A percentile compares a stretch with the other conserved stretches of the same genome.
Conservation (phyloP, 768 basidiomycete genomes). For the Tephrocybe sp. region DNA sequence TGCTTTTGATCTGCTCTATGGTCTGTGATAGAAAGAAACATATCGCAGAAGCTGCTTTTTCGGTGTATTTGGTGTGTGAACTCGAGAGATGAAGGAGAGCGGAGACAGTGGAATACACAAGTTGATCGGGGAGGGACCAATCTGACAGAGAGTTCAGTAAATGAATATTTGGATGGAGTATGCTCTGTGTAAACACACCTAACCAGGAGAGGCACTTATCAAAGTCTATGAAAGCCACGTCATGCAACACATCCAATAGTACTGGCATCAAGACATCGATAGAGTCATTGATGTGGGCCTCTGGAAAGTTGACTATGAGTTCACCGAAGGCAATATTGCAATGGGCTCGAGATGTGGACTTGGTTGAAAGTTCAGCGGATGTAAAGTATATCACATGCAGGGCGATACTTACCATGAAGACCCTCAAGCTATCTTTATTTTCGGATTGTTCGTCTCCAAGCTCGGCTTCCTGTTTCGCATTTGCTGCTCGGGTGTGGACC, state of each 20-base stretch:
- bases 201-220: conserved; percentile 80
- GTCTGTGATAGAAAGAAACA: conserved; percentile 57
- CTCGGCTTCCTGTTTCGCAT: conserved; percentile 22
- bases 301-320: conserved; percentile 64
- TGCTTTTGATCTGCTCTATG: conserved; percentile 53
- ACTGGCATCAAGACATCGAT: conserved; percentile 55
- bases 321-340: conserved; percentile 86
- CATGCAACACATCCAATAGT: conserved; percentile 66
- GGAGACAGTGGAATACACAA: conserved; percentile 76
- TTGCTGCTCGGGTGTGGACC: conserved; percentile 44
- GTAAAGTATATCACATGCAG: conserved; percentile 6
- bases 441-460: conserved; percentile 27
- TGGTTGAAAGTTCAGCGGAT: conserved; percentile 1
- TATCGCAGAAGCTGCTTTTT: conserved; percentile 57
- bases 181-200: conserved; percentile 59
- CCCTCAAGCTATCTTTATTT: conserved; percentile 31
- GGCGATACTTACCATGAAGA: conserved; percentile 36
- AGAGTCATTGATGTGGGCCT: conserved; percentile 48
- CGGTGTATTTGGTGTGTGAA: conserved; percentile 47
- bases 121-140: conserved; percentile 85
- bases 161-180: too few relatives aligned
- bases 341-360: conserved; percentile 74
- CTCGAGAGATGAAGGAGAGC: conserved; percentile 70
- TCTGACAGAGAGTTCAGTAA: conserved; percentile 41
- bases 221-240: conserved; percentile 76